phyloP scores from a whole-genome alignment of 2,329 filamentous ascomycete genomes.

The Microascus cirrosus region DNA sequence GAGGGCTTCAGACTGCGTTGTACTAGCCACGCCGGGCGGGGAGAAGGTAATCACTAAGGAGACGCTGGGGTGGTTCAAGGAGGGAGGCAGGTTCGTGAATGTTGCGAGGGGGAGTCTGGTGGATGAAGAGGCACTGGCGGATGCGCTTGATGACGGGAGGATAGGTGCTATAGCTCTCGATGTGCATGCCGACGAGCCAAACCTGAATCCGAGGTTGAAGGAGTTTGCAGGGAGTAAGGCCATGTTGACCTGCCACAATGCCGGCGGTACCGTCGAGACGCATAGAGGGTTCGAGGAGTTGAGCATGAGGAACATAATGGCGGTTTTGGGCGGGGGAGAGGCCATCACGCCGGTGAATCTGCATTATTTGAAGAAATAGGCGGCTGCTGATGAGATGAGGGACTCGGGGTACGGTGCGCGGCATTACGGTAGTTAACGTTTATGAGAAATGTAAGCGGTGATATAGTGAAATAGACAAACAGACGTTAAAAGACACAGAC shows the following conservation, averaged over 20 bases:
- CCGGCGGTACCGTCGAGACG: slow-evolving; percentile 55
- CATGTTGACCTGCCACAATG: slow-evolving; percentile 56
- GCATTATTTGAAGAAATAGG: slow-evolving; percentile 28
- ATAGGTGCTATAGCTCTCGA: slow-evolving; percentile 48
- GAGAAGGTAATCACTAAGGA: slow-evolving; percentile 34
- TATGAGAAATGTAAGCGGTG: too few relatives aligned
- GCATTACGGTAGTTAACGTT: neutral
- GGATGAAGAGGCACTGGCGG: slow-evolving; percentile 51
- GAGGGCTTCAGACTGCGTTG: slow-evolving; percentile 42
- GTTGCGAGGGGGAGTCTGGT: slow-evolving; percentile 54
- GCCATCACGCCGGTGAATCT: slow-evolving; percentile 53
- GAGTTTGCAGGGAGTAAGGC: slow-evolving; percentile 31
- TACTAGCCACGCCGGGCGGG: slow-evolving; percentile 48
- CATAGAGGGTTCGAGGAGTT: slow-evolving; percentile 56
- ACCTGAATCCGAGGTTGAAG: slow-evolving; percentile 33
- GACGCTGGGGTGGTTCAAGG: slow-evolving; percentile 38
- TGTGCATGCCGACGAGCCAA: slow-evolving; percentile 51
- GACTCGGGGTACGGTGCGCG: neutral
- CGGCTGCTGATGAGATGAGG: neutral
- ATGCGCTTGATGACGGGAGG: slow-evolving; percentile 40
- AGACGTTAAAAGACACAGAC: too few relatives aligned
- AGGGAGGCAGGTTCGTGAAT: slow-evolving; percentile 50
- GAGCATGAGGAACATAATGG: slow-evolving; percentile 55
- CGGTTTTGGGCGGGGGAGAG: slow-evolving; percentile 38
- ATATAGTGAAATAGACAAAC: too few relatives aligned